Evolutionary conservation across 31 red algal genomes (phyloP), one percentile per base, ranked within the genome.

Genomic region (Odonthalia washingtoniensis): DNA sequence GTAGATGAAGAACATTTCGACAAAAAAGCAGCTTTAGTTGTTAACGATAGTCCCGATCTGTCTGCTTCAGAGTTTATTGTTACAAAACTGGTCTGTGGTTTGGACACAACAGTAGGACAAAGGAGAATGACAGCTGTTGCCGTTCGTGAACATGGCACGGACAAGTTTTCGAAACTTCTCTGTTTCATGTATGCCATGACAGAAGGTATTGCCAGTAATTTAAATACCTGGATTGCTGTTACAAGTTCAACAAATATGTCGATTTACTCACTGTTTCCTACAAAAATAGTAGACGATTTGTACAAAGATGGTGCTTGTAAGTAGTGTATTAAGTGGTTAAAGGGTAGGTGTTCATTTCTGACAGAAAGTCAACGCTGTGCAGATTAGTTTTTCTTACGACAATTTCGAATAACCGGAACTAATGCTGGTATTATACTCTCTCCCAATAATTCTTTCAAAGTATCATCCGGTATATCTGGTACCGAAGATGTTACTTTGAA

Each of bases 211-310:
- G n/a, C n/a, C n/a, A n/a, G n/a, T n/a, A n/a, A n/a, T n/a, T n/a
- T n/a, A n/a, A n/a, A n/a, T n/a, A n/a, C n/a, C n/a, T n/a, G n/a
- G n/a, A n/a, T n/a, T n/a, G n/a, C n/a, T n/a, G n/a, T n/a, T n/a
- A n/a, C n/a, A n/a, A n/a, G n/a, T n/a, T n/a, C n/a, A n/a, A 18
- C 64, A 18, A 84, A 84, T 32, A 34, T 84, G 35, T 42, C 52
- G 27, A 61, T 57, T 16, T 84, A 70, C 40, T 68, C 72, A 72
- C 27, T 14, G 52, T 84, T 72, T 65, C 69, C 33, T 45, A 32
- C 14, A 72, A 38, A 57, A 57, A 57, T 9, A 14, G 49, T 21
- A 14, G 9, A 14, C 21, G 9, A 14, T 21, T 9, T 9, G 21
- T 21, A 14, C 49, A 21, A 57, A 57, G 49, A 21, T 57, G 49